These are phyloP conservation scores for Globisporangium iwayamae DNA, from an alignment of 352 stramenopile genomes.

Conservation along the genomic window DNA sequence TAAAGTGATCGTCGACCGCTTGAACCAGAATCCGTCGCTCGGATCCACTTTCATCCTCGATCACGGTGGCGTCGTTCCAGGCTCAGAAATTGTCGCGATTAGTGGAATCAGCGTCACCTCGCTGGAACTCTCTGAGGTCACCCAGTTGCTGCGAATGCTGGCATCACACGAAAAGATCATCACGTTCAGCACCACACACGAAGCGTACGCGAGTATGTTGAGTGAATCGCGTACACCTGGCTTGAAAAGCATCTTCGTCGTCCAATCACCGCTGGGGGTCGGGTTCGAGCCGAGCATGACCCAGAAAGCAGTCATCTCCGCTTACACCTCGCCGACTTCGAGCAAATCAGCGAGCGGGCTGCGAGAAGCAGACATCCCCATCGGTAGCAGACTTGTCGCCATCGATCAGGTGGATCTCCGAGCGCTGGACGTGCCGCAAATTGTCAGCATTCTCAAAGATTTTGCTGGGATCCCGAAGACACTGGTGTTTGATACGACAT, in stretches of 20 bases:
- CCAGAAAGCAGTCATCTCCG: slow-evolving; percentile 21
- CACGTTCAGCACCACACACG: slow-evolving; percentile 45
- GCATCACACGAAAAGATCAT: slow-evolving; percentile 46
- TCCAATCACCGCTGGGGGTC: slow-evolving; percentile 25
- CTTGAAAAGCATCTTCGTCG: slow-evolving; percentile 20
- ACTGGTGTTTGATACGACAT: slow-evolving; percentile 37
- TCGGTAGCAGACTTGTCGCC: slow-evolving; percentile 43
- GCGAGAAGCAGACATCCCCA: slow-evolving; percentile 22
- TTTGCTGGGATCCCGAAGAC: slow-evolving; percentile 23
- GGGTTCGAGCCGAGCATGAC: slow-evolving; percentile 24
- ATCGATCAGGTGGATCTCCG: slow-evolving; percentile 47
- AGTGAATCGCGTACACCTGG: slow-evolving; percentile 13
- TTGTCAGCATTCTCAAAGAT: slow-evolving; percentile 30
- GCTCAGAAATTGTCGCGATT: slow-evolving; percentile 47
- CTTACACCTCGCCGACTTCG: slow-evolving; percentile 7
- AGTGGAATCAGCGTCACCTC: slow-evolving; percentile 42
- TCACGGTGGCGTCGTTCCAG: slow-evolving; percentile 40
- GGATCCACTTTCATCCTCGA: slow-evolving; percentile 38
- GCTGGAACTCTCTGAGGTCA: slow-evolving; percentile 32
- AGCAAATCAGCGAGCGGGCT: slow-evolving; percentile 18
- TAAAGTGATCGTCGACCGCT: slow-evolving; percentile 40
- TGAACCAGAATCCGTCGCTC: slow-evolving; percentile 30
- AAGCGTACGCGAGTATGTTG: slow-evolving; percentile 34
- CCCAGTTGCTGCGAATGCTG: slow-evolving; percentile 35
- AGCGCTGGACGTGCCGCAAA: slow-evolving; percentile 28